Percentiles rank a stretch among this genome's conserved stretches.
Conservation (phyloP, 495 filamentous ascomycete genomes). For the Neurospora sublineolata region DNA sequence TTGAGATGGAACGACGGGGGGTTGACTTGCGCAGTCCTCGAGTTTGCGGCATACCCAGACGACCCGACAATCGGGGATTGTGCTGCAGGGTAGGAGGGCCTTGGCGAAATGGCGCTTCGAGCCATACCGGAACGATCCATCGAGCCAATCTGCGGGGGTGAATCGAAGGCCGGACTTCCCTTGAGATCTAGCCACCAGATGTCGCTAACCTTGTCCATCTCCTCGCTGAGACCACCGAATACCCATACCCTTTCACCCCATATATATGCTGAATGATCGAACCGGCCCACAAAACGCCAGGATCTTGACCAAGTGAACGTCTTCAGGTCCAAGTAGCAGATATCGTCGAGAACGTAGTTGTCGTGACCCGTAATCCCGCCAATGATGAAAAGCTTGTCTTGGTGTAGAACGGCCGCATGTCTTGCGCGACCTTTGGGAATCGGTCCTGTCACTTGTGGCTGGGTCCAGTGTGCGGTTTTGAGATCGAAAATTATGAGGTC, state of each 20-base stretch:
- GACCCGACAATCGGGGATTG: slow-evolving; percentile 39
- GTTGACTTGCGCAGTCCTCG: slow-evolving; percentile 72
- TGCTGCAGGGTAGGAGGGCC: slow-evolving; percentile 28
- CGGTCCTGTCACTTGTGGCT: slow-evolving; percentile 72
- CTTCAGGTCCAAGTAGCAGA: slow-evolving; percentile 91
- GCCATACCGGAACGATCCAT: slow-evolving; percentile 35
- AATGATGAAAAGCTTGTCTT: slow-evolving; percentile 90
- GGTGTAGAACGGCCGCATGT: slow-evolving; percentile 87
- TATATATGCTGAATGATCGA: slow-evolving; percentile 87
- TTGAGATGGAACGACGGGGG: slow-evolving; percentile 55
- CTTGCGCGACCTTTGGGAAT: slow-evolving; percentile 80
- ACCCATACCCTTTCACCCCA: slow-evolving; percentile 88
- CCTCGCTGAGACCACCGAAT: slow-evolving; percentile 86
- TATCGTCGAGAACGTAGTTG: slow-evolving; percentile 81
- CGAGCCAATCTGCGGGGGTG: slow-evolving; percentile 54
- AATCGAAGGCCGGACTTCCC: slow-evolving; percentile 72
- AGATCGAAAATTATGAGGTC: slow-evolving; percentile 95
- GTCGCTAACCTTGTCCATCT: slow-evolving; percentile 92
- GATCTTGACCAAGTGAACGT: slow-evolving; percentile 96
- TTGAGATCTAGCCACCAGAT: slow-evolving; percentile 95
- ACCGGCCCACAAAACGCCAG: slow-evolving; percentile 88
- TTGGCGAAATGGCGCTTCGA: slow-evolving; percentile 31
- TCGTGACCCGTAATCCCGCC: slow-evolving; percentile 84
- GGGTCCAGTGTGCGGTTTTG: slow-evolving; percentile 84
- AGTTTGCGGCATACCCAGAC: slow-evolving; percentile 79